Evolutionary conservation across 2,329 filamentous ascomycete species (phyloP).

Genomic region (Penicillium sp.): DNA sequence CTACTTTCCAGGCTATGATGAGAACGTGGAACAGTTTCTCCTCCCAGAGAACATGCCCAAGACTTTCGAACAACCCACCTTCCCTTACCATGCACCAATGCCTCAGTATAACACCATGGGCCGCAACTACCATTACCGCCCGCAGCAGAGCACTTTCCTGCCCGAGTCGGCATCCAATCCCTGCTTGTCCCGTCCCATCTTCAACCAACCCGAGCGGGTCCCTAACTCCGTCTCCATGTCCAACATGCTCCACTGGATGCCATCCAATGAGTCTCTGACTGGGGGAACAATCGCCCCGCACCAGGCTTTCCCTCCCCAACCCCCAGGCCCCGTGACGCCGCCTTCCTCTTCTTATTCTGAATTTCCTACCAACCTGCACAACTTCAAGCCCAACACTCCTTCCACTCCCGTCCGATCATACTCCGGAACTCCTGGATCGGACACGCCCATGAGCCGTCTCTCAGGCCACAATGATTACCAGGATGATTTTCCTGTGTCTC

Average conservation of each 20-base stretch:
- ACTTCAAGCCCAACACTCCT: conserved; percentile 38
- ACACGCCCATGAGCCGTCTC: conserved; percentile 37
- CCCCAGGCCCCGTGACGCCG: conserved; percentile 33
- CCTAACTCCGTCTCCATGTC: conserved; percentile 38
- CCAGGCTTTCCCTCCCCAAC: conserved; percentile 29
- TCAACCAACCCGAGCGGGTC: conserved; percentile 37
- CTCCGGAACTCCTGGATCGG: conserved; percentile 36
- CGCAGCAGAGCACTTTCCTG: conserved; percentile 33
- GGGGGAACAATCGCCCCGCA: conserved; percentile 39
- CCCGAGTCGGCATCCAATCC: conserved; percentile 41
- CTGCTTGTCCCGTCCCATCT: conserved; percentile 41
- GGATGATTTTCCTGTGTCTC: conserved; percentile 37
- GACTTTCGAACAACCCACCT: conserved; percentile 33
- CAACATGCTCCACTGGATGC: conserved; percentile 41
- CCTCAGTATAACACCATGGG: conserved; percentile 37
- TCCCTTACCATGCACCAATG: conserved; percentile 37
- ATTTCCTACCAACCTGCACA: conserved; percentile 34
- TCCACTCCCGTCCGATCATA: conserved; percentile 37
- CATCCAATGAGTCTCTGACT: conserved; percentile 32
- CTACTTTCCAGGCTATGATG: conserved; percentile 40
- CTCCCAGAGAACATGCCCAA: conserved; percentile 39
- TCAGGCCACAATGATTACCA: conserved; percentile 38
- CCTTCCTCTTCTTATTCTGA: conserved; percentile 41
- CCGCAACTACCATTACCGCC: conserved; percentile 36
- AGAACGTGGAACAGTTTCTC: conserved; percentile 41